Evolutionary conservation across 176 grass and related monocot species (phyloP), one percentile per base, ranked within the genome.

Genomic region (Triticum turgidum): DNA sequence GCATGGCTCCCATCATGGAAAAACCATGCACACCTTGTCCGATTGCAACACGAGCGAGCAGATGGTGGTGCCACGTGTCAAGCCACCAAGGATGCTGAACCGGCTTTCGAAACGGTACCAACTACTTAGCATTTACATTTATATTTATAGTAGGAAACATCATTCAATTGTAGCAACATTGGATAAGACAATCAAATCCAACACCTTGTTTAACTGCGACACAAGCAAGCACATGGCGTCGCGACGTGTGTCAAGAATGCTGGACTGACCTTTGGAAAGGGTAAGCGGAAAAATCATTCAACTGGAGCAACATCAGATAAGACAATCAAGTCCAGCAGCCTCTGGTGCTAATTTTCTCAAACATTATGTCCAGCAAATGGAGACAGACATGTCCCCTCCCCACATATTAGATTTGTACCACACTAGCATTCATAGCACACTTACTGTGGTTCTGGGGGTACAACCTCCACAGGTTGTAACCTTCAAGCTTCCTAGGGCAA

Each of bases 341-440:
- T 80, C 13, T 35, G 42, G 12, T 9, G 70, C 18, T 52, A 69
- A 15, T n/a, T 37, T 67, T 58, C 5, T 47, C 22, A 4, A 34
- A 49, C 9, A 5, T 17, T 65, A 75, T 79, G 72, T 84, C 44
- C 69, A 62, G n/a, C 7, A 70, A 56, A 82, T 52, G 41, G 22
- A 80, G 51, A 54, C 32, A 89, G 25, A 45, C 33, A 56, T 80
- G 32, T 39, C 32, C 44, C 67, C 18, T 82, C 13, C 51, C 20
- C 38, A 5, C 9, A 49, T 47, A 30, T 51, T 59, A 81, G 34
- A 73, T 69, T 27, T 85, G 44, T 89, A 62, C 15, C 37, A 69
- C 82, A 77, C 78, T 69, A 86, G 49, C 79, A 52, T 81, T 52
- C 41, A 33, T 51, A 35, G 68, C 41, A 82, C 39, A 51, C 8